These are phyloP conservation scores for Rhexocercosporidium sp. DNA, from an alignment of 2,329 filamentous ascomycete species.

Conservation along the genomic window DNA sequence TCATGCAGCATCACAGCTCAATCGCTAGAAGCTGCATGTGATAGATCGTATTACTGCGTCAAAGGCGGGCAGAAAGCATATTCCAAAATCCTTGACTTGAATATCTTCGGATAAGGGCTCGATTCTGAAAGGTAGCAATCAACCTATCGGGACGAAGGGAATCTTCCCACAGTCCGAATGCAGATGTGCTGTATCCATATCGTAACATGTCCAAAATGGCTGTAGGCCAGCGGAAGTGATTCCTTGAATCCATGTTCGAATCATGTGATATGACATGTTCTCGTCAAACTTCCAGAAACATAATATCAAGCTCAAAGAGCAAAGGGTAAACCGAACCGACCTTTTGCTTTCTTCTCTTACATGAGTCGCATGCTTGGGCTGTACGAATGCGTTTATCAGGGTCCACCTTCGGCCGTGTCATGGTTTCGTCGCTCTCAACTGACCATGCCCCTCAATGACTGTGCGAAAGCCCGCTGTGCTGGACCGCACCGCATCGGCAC, in stretches of 20 bases:
- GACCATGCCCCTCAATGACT: background rate
- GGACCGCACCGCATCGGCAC: background rate
- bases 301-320: background rate
- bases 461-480: background rate
- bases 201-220: background rate
- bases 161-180: too few relatives aligned
- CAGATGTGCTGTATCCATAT: background rate
- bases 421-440: conserved; percentile 10
- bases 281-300: background rate
- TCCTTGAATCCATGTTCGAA: background rate
- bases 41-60: background rate
- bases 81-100: background rate
- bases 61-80: background rate
- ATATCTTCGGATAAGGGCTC: background rate
- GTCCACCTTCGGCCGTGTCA: conserved; percentile 36
- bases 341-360: conserved; percentile 39
- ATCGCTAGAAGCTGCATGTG: too few relatives aligned
- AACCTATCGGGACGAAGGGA: background rate
- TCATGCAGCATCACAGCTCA: too few relatives aligned
- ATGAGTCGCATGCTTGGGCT: conserved; percentile 36
- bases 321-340: conserved; percentile 21
- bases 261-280: background rate
- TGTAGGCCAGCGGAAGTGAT: background rate
- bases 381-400: conserved; percentile 36
- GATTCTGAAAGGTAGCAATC: background rate